Percentiles rank a stretch among this genome's conserved stretches.
These are phyloP conservation scores for Trypanosoma mega DNA, from an alignment of 208 protist species.

Conservation along the genomic window DNA sequence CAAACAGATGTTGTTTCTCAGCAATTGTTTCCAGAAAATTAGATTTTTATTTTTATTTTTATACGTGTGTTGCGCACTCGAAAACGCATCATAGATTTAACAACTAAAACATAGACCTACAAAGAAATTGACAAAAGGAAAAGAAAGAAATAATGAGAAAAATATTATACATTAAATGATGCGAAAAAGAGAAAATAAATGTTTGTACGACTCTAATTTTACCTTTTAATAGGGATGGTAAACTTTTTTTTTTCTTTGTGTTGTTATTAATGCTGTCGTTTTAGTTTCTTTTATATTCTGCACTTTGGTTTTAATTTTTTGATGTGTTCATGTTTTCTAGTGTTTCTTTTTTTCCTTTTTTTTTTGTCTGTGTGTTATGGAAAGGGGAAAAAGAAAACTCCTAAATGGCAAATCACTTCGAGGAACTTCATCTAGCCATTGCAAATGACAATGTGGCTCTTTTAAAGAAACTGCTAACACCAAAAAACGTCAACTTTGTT, in stretches of 20 bases:
- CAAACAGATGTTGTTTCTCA: conserved; percentile 22
- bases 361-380: conserved; percentile 1
- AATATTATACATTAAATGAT: conserved; percentile 3
- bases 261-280: too few species aligned
- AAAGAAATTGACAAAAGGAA: too few species aligned
- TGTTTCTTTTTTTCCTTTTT: conserved; percentile 7
- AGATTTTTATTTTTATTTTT: conserved; percentile 1
- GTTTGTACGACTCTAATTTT: background rate
- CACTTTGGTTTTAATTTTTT: background rate
- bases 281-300: conserved; percentile 18
- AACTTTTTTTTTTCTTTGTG: too few species aligned
- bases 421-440: conserved; percentile 17
- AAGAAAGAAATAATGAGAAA: conserved; percentile 30
- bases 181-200: too few species aligned
- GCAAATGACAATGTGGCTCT: conserved; percentile 20
- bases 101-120: too few species aligned
- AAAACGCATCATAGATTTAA: too few species aligned
- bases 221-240: background rate
- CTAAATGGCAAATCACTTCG: conserved; percentile 14
- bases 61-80: background rate
- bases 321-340: too few species aligned
- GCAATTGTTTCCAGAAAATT: conserved; percentile 21
- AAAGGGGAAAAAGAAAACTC: conserved; percentile 1
- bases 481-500: conserved; percentile 75
- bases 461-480: conserved; percentile 31